Evolutionary conservation across 306 rosid species (phyloP), one percentile per base, ranked within the genome.

Genomic region (Vigna trinervia): DNA sequence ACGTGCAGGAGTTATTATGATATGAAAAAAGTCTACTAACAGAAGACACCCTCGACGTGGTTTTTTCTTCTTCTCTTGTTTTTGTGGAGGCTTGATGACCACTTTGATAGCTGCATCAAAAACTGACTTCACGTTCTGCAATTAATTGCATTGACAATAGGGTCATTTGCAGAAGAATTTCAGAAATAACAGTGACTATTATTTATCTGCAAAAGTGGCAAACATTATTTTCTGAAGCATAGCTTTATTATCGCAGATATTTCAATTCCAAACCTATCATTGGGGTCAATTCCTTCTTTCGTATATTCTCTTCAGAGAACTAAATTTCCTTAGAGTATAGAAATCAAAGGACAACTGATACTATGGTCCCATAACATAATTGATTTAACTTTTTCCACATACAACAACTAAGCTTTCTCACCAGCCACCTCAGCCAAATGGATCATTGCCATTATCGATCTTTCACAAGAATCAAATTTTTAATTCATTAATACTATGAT

Each of bases 51-150:
- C 93, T 9, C 85, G 88, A 32, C 50, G 86, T 12, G 76, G 69
- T 69, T 85, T 89, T 47, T 86, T 89, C 96, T 87, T 94, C 89
- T 90, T 92, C 84, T 92, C 98, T 28, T 89, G 89, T 60, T 92
- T 95, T 80, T 83, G 93, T 48, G 91, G 89, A 53, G 97, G 98
- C 78, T 92, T 92, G 86, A 95, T 89, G 36, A 95, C 97, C 81
- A 92, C 87, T 86, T 72, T 90, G 80, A 95, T 92, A 8, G 97
- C 98, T 20, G 97, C 96, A 71, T 95, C 98, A 60, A 95, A 95
- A 41, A 87, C 92, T 14, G 87, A 84, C 87, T 95, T 95, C 84
- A 95, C 98, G 74, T 95, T 95, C 97, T 95, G 82, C 72, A 78
- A 69, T 70, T 88, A 82, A 68, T 57, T 53, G 71, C 65, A 78